These are phyloP conservation scores for Alnus glutinosa DNA, from an alignment of 306 rosid species.

Conservation along the genomic window DNA sequence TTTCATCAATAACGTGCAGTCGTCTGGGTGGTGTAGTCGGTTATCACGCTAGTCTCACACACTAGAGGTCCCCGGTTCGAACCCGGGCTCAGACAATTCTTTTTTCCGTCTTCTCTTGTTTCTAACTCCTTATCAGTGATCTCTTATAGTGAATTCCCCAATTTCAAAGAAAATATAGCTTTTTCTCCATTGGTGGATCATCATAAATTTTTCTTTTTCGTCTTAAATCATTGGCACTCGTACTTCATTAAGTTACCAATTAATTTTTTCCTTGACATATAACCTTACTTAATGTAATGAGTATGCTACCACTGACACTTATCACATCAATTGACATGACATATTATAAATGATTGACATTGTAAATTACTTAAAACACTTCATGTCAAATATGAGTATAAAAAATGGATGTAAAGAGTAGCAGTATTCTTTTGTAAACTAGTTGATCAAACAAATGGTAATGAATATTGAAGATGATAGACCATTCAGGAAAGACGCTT, in stretches of 20 bases:
- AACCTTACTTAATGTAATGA: no score
- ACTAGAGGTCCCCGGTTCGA: constrained; percentile 58
- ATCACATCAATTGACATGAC: no score
- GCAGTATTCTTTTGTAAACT: background rate
- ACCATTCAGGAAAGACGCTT: background rate
- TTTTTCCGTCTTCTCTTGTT: no score
- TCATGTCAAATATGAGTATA: no score
- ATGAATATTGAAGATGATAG: background rate
- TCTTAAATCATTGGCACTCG: background rate
- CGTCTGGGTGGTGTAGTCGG: constrained; percentile 57
- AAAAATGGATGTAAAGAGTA: no score
- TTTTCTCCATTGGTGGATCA: background rate
- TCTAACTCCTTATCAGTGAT: background rate
- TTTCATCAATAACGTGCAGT: no score
- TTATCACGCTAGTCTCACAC: constrained; percentile 59
- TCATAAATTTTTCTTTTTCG: background rate
- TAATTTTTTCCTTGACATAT: background rate
- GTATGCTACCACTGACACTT: no score
- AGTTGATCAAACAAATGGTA: background rate
- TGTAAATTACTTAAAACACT: no score
- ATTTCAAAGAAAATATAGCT: background rate
- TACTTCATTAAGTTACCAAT: background rate
- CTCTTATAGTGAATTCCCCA: background rate
- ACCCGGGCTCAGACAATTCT: constrained; percentile 47
- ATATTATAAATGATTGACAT: no score